These are phyloP conservation scores for Aspergillus texensis DNA, from an alignment of 2,329 filamentous ascomycete species.

Conservation along the genomic window DNA sequence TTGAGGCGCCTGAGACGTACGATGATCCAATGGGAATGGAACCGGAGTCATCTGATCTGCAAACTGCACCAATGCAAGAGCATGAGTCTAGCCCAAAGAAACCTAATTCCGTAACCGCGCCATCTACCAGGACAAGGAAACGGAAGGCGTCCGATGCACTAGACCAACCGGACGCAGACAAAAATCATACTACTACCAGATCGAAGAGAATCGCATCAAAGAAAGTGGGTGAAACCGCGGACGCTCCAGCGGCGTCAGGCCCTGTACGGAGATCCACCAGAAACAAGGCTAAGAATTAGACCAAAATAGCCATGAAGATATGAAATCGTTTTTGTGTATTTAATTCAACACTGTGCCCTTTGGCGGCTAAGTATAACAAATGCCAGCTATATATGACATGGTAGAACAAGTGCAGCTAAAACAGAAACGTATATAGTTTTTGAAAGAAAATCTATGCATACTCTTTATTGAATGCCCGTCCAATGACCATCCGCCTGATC, in stretches of 20 bases:
- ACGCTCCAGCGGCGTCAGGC: conserved; percentile 18
- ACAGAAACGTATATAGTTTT: background rate
- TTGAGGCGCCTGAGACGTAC: conserved; percentile 8
- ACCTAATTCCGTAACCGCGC: background rate
- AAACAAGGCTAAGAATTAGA: conserved; percentile 28
- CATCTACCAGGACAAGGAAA: conserved; percentile 21
- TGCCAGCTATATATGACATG: background rate
- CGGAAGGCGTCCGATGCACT: conserved; percentile 26
- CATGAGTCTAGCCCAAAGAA: background rate
- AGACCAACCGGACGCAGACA: conserved; percentile 1
- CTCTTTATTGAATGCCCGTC: conserved; percentile 86
- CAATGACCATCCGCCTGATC: conserved; percentile 91
- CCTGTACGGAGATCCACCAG: conserved; percentile 33
- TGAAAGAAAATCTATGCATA: conserved; percentile 51
- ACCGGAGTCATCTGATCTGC: background rate
- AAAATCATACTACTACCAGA: conserved; percentile 9
- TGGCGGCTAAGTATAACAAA: conserved; percentile 10
- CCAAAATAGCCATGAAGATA: conserved; percentile 8
- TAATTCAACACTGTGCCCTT: background rate
- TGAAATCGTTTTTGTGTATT: conserved; percentile 19
- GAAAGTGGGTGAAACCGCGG: conserved; percentile 19
- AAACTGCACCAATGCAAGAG: background rate
- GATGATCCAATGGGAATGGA: conserved; percentile 6
- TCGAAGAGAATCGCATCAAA: conserved; percentile 30
- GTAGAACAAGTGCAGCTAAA: background rate